Conservation (phyloP, 2,329 filamentous ascomycete species). For the Venturia asperata region DNA sequence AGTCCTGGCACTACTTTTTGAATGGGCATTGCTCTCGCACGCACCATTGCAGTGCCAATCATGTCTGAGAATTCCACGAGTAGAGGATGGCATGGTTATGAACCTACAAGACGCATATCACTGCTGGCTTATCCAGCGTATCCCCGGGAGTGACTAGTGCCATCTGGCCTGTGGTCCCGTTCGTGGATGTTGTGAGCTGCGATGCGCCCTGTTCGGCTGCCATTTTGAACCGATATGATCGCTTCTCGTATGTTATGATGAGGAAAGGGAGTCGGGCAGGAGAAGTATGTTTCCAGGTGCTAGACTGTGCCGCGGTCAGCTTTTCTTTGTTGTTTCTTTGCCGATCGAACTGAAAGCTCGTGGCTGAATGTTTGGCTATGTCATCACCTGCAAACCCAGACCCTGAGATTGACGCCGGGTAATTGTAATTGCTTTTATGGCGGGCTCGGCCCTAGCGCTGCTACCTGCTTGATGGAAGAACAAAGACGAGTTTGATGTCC, state of each 20-base stretch:
- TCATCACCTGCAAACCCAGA: neutral
- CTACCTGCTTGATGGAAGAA: too few relatives aligned
- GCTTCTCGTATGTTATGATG: too few relatives aligned
- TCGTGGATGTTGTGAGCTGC: neutral
- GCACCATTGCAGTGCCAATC: too few relatives aligned
- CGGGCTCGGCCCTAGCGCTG: too few relatives aligned
- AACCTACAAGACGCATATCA: conserved; percentile 78
- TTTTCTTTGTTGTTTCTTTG: neutral
- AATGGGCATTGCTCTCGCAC: too few relatives aligned
- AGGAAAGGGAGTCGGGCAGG: too few relatives aligned
- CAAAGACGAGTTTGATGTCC: too few relatives aligned
- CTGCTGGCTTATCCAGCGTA: conserved; percentile 41
- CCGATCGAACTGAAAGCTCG: neutral
- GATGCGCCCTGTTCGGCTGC: conserved; percentile 17
- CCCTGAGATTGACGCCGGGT: neutral
- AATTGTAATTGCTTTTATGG: too few relatives aligned
- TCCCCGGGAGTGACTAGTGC: conserved; percentile 17
- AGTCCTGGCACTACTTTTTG: too few relatives aligned
- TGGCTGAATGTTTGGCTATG: neutral
- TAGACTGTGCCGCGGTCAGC: neutral
- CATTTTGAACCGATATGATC: neutral
- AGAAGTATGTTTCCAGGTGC: too few relatives aligned
- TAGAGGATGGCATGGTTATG: too few relatives aligned
- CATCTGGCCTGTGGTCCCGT: conserved; percentile 21
- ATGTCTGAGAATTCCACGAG: too few relatives aligned